phyloP scores from a whole-genome alignment of 2,329 filamentous ascomycete genomes.

The Aspergillus brasiliensis region DNA sequence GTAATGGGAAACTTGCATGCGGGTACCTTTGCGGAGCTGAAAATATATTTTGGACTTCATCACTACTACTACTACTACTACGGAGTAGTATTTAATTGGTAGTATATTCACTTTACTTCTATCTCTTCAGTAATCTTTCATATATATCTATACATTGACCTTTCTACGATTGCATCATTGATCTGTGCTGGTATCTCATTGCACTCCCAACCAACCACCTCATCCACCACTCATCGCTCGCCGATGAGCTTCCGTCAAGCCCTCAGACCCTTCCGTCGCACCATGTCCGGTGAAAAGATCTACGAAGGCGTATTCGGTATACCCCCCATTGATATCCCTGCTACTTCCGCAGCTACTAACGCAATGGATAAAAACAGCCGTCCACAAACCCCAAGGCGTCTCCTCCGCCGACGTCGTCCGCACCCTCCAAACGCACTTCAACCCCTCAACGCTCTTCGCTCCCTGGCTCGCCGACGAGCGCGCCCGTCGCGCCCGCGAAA shows the following conservation, averaged over 20 bases:
- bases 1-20: no score
- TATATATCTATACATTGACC: no score
- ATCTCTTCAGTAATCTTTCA: no score
- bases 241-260: constrained; percentile 35
- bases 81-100: no score
- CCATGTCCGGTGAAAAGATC: constrained; percentile 51
- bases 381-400: constrained; percentile 87
- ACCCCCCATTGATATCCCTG: background rate
- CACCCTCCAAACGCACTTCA: constrained; percentile 81
- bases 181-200: background rate
- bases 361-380: constrained; percentile 58
- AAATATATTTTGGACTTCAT: no score
- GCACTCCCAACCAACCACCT: background rate
- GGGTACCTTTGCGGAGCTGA: no score
- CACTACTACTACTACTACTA: no score
- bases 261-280: constrained; percentile 35
- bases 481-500: constrained; percentile 58
- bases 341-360: no score
- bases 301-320: constrained; percentile 55
- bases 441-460: constrained; percentile 75
- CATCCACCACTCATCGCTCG: constrained; percentile 7
- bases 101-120: no score
- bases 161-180: background rate
- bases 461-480: constrained; percentile 72
- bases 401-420: constrained; percentile 90